Percentiles rank a stretch among this genome's conserved stretches.
Evolutionary conservation across 805 yeast species (phyloP).

Genomic region (Scheffersomyces lignosus): DNA sequence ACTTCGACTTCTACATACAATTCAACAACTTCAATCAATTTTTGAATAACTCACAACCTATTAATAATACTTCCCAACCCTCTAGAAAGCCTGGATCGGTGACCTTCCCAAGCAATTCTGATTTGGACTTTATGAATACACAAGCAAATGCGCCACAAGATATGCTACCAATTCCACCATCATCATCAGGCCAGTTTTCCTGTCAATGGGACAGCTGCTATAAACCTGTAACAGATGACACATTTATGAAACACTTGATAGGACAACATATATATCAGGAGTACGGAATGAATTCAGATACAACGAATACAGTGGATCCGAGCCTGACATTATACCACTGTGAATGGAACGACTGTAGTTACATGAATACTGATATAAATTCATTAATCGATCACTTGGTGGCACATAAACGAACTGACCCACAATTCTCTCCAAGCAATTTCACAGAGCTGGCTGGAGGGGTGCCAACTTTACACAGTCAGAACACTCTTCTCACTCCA

Average conservation of each 20-base stretch:
- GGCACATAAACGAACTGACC: conserved; percentile 32
- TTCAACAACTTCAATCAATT: conserved; percentile 30
- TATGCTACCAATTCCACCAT: not conserved
- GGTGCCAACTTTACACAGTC: conserved; percentile 3
- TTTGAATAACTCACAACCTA: conserved; percentile 3
- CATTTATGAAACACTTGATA: conserved; percentile 32
- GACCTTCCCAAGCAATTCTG: no score
- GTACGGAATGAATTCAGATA: conserved; percentile 24
- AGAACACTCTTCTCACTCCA: conserved; percentile 6
- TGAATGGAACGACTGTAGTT: conserved; percentile 77
- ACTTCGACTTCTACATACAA: conserved; percentile 39
- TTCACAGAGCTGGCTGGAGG: no score
- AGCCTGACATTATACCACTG: conserved; percentile 43
- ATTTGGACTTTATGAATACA: not conserved
- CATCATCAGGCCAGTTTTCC: conserved; percentile 8
- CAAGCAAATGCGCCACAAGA: not conserved
- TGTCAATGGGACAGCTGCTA: conserved; percentile 76
- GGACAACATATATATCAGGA: conserved; percentile 55
- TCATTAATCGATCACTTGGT: conserved; percentile 56
- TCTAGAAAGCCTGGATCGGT: no score
- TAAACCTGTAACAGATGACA: conserved; percentile 34
- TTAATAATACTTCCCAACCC: not conserved
- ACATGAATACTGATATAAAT: conserved; percentile 51
- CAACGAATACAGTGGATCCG: conserved; percentile 5
- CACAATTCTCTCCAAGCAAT: no score